Conservation (phyloP, 345 rosid genomes). For the Luvunga scandens region DNA sequence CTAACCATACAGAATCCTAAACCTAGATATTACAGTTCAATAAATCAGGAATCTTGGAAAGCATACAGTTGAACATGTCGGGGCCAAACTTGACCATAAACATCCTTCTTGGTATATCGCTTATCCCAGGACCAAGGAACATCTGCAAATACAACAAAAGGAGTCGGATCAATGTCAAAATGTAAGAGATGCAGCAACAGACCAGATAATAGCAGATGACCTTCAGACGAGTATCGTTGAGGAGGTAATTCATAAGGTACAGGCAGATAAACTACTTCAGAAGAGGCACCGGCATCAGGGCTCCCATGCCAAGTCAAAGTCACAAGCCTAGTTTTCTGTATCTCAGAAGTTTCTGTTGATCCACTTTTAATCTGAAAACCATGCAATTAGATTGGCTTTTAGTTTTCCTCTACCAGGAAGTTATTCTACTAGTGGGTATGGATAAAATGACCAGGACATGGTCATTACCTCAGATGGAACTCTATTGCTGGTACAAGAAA, state of each 20-base stretch:
- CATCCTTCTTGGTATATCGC: constrained; percentile 66
- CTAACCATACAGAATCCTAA: constrained; percentile 5
- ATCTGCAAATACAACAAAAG: constrained; percentile 40
- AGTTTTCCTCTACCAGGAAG: background rate
- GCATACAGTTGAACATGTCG: constrained; percentile 38
- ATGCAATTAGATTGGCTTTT: background rate
- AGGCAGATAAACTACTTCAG: constrained; percentile 58
- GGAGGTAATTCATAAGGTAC: constrained; percentile 88
- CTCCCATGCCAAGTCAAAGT: constrained; percentile 64
- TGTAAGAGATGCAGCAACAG: background rate
- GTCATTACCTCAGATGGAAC: constrained; percentile 34
- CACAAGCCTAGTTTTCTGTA: constrained; percentile 44
- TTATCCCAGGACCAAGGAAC: constrained; percentile 97
- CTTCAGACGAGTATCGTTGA: constrained; percentile 63
- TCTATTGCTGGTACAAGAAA: constrained; percentile 58
- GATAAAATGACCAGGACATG: background rate
- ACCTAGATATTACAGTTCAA: background rate
- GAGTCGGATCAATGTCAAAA: constrained; percentile 9
- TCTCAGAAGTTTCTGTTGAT: constrained; percentile 21
- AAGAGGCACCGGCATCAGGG: constrained; percentile 23
- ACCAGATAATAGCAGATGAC: constrained; percentile 25
- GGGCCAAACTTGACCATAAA: constrained; percentile 85
- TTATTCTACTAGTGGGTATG: background rate
- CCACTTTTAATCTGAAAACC: constrained; percentile 24
- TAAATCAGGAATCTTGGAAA: constrained; percentile 25